Evolutionary conservation across 768 basidiomycete species (phyloP), one percentile per base, ranked within the genome.

Genomic region (Kwoniella dejecticola): DNA sequence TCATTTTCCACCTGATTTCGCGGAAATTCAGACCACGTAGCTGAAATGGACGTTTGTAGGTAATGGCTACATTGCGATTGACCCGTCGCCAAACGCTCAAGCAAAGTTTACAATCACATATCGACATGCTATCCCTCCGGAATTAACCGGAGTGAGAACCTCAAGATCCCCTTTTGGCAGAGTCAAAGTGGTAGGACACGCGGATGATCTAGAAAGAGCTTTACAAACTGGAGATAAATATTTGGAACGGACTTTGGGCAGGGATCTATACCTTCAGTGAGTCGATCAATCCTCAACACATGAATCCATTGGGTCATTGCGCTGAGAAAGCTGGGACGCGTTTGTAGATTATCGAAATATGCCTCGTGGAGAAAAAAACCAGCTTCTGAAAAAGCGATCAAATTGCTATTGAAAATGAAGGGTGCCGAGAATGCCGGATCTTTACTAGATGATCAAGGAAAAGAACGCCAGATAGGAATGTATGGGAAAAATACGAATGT

Each of bases 291-390:
- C 0, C 15, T 47, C 4, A 27, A 27, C 26, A 3, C 6, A n/a
- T n/a, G n/a, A 11, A 11, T 6, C 11, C 11, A 6, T 44, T 44
- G 11, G 6, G 42, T 44, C 23, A 48, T 12, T 48, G n/a, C 8
- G 36, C 30, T 15, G 11, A 11, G 13, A 11, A 30, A 27, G 5
- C 1, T 46, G 0, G 36, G 1, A 29, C 17, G 4, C 19, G n/a
- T 27, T 23, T 1, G 29, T 15, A 65, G 67, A 27, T 40, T 76
- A n/a, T 67, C 68, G 19, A 50, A 65, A 40, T 72, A 70, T 53
- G 75, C 75, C 1, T n/a, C 64, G 11, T 76, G 75, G 75, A 36
- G 75, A 45, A 27, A 29, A 3, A 62, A 66, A 47, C 67, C 65
- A 12, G 62, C 72, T 8, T 64, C 66, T 30, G 41, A 58, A 15